These are phyloP conservation scores for Clavispora vitiphila DNA, from an alignment of 805 yeast genomes.

Conservation along the genomic window DNA sequence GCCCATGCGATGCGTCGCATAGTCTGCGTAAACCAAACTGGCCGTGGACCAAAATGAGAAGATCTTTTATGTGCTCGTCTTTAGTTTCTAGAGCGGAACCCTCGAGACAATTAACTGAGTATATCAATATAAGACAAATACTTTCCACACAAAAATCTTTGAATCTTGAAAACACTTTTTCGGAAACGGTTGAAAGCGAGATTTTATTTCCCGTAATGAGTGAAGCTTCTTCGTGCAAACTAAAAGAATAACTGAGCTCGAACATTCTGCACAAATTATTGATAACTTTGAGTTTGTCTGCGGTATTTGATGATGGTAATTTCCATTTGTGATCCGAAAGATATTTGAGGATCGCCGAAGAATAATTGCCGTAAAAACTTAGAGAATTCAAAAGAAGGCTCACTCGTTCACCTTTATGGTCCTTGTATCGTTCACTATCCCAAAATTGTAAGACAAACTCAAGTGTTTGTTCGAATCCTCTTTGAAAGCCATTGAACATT, in stretches of 20 bases:
- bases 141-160: slow-evolving; percentile 41
- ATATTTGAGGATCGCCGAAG: slow-evolving; percentile 30
- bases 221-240: slow-evolving; percentile 50
- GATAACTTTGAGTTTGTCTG: slow-evolving; percentile 11
- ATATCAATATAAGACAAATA: slow-evolving; percentile 33
- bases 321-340: slow-evolving; percentile 32
- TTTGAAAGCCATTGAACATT: slow-evolving; percentile 30
- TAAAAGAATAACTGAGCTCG: slow-evolving; percentile 43
- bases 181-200: slow-evolving; percentile 41
- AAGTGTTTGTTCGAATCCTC: slow-evolving; percentile 51
- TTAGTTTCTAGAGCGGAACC: not conserved
- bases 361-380: slow-evolving; percentile 50
- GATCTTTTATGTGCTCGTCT: slow-evolving; percentile 36
- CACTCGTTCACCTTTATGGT: slow-evolving; percentile 29
- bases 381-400: slow-evolving; percentile 44
- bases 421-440: slow-evolving; percentile 13
- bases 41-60: slow-evolving; percentile 59
- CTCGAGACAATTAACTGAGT: slow-evolving; percentile 21
- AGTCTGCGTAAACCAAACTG: slow-evolving; percentile 64
- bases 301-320: slow-evolving; percentile 7
- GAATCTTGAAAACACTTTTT: slow-evolving; percentile 38
- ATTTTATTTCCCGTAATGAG: slow-evolving; percentile 29
- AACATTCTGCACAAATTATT: slow-evolving; percentile 25
- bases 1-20: slow-evolving; percentile 63
- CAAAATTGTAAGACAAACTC: slow-evolving; percentile 38